Conservation (phyloP, 208 protist species). For the Wallacemonas rigidus region DNA sequence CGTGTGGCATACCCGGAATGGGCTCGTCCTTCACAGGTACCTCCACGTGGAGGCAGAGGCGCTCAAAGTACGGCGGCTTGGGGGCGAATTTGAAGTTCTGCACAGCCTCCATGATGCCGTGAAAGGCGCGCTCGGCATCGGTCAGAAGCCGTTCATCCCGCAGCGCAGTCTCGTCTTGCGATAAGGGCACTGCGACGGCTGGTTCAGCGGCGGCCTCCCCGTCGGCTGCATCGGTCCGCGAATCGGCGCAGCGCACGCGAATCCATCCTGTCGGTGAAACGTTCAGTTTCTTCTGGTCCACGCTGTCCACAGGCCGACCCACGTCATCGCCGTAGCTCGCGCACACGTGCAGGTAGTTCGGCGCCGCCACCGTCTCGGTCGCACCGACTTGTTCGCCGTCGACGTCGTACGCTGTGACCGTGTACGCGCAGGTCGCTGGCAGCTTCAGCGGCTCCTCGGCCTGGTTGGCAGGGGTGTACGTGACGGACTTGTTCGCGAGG, state of each 20-base stretch:
- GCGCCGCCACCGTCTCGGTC: background rate
- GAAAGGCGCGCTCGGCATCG: conserved; percentile 12
- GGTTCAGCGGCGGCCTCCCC: background rate
- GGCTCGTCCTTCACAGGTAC: conserved; percentile 4
- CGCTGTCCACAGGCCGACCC: background rate
- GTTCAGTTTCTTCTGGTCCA: conserved; percentile 2
- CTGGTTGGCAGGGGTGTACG: background rate
- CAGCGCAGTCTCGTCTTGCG: background rate
- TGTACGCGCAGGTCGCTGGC: conserved; percentile 1
- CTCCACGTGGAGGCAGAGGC: conserved; percentile 5
- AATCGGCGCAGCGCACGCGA: background rate
- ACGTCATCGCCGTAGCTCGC: conserved; percentile 4
- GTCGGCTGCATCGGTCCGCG: background rate
- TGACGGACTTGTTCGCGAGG: conserved; percentile 1
- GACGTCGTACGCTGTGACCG: background rate
- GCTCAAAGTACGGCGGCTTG: conserved; percentile 8
- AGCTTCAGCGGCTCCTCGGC: background rate
- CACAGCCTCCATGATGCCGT: conserved; percentile 12
- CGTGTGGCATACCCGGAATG: background rate
- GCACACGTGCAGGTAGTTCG: conserved; percentile 5
- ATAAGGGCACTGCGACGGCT: background rate
- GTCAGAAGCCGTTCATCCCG: conserved; percentile 1
- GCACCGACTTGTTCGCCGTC: background rate
- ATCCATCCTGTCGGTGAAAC: conserved; percentile 11
- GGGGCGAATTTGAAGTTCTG: background rate